A percentile compares a stretch with the other conserved stretches of the same genome.
phyloP scores from a whole-genome alignment of 2,329 filamentous ascomycete genomes.

The Botrytis paeoniae region DNA sequence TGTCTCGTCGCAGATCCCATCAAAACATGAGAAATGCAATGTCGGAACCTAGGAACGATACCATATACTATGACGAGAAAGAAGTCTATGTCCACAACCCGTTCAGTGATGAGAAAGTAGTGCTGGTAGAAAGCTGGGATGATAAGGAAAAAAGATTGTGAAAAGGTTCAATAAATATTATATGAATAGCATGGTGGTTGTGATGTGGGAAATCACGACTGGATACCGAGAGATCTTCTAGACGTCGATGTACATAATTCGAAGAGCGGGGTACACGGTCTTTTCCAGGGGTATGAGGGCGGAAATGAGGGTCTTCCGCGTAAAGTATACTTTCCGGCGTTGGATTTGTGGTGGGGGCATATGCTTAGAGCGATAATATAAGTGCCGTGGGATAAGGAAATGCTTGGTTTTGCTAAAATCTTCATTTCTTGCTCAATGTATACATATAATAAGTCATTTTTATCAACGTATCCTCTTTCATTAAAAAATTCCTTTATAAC shows the following conservation, averaged over 20 bases:
- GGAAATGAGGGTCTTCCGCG: neutral
- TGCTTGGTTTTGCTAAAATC: neutral
- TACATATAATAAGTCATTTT: neutral
- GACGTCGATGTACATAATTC: neutral
- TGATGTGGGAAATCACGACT: neutral
- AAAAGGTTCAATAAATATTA: neutral
- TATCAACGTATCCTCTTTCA: neutral
- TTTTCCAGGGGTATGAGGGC: neutral
- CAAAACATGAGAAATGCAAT: neutral
- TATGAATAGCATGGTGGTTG: neutral
- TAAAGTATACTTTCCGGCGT: neutral
- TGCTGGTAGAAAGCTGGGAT: neutral
- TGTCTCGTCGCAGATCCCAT: neutral
- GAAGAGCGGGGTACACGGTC: too few species aligned
- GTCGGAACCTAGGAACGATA: neutral
- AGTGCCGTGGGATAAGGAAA: neutral
- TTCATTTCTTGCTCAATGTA: neutral
- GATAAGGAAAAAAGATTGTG: neutral
- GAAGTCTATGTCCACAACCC: conserved; percentile 10
- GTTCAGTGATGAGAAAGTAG: conserved; percentile 17
- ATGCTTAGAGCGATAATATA: neutral
- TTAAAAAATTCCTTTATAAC: too few species aligned
- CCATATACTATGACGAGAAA: conserved; percentile 11
- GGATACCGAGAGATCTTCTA: too few species aligned
- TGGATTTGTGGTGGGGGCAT: neutral